These are phyloP conservation scores for Grifola frondosa DNA, from an alignment of 1,284 basidiomycete genomes.

Conservation along the genomic window DNA sequence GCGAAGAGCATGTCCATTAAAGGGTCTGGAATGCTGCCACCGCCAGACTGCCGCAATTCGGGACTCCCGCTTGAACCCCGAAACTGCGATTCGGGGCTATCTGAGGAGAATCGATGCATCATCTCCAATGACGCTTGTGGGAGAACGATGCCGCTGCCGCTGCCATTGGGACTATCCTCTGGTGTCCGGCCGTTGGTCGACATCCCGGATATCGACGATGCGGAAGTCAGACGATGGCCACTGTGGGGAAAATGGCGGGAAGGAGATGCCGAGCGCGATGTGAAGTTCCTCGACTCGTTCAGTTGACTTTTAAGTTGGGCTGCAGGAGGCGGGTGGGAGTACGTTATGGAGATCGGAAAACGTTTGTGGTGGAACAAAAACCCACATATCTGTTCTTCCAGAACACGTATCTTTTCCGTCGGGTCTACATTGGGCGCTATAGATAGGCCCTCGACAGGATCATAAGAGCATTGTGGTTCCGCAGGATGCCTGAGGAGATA, in stretches of 20 bases:
- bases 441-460: conserved; percentile 76
- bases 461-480: conserved; percentile 79
- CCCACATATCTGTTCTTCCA: conserved; percentile 78
- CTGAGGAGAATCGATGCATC: conserved; percentile 40
- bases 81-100: conserved; percentile 42
- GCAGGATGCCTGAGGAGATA: conserved; percentile 61
- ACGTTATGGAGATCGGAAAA: not conserved
- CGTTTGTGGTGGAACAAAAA: conserved; percentile 2
- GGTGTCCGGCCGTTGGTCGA: conserved; percentile 21
- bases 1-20: conserved; percentile 65
- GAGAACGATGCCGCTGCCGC: conserved; percentile 38
- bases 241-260: conserved; percentile 29
- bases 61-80: conserved; percentile 53
- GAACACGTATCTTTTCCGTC: conserved; percentile 65
- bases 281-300: conserved; percentile 49
- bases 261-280: conserved; percentile 41
- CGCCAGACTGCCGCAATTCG: conserved; percentile 35
- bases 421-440: conserved; percentile 75
- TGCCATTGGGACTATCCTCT: conserved; percentile 27
- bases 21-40: conserved; percentile 33
- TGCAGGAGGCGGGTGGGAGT: conserved; percentile 29
- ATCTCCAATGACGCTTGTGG: conserved; percentile 49
- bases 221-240: conserved; percentile 20
- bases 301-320: conserved; percentile 64
- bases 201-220: conserved; percentile 20